Percentiles rank a stretch among this genome's conserved stretches.
phyloP scores from a whole-genome alignment of 345 rosid genomes.

The Citrus reticulata region DNA sequence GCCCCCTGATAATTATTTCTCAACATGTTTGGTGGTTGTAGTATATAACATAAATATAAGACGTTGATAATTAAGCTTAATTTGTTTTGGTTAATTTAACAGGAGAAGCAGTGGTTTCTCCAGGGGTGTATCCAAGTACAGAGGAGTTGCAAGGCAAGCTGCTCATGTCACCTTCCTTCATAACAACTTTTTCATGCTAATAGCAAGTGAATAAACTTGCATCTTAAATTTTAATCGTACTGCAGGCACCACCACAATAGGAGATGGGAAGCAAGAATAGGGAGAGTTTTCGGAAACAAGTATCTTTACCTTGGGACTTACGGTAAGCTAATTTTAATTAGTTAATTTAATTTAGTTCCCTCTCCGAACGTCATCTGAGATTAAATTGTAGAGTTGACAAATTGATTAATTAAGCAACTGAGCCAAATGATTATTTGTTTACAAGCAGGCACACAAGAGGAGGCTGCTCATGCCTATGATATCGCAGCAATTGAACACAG shows the following conservation, averaged over 20 bases:
- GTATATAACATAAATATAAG: too few relatives aligned
- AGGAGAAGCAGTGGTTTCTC: constrained; percentile 50
- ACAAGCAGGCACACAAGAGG: constrained; percentile 41
- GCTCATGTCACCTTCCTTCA: background rate
- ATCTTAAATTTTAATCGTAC: background rate
- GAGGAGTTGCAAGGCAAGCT: constrained; percentile 44
- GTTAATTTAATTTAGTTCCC: background rate
- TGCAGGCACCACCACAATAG: constrained; percentile 77
- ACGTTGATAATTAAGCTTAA: too few relatives aligned
- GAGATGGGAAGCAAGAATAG: constrained; percentile 82
- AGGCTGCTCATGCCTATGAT: constrained; percentile 53
- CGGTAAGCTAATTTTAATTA: constrained; percentile 22
- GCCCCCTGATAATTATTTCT: too few relatives aligned
- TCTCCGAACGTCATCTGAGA: background rate
- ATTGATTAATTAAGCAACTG: background rate
- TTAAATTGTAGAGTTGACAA: background rate
- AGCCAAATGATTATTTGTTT: background rate
- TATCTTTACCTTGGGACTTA: constrained; percentile 72
- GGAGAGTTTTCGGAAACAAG: constrained; percentile 74
- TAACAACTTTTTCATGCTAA: too few relatives aligned
- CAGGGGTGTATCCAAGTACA: constrained; percentile 39
- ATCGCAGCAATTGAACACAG: constrained; percentile 52
- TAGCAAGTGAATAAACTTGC: background rate
- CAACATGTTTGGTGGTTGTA: too few relatives aligned
- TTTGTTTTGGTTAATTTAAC: background rate